Evolutionary conservation across 495 filamentous ascomycete genomes (phyloP).

Genomic region (Penicillium arizonense): DNA sequence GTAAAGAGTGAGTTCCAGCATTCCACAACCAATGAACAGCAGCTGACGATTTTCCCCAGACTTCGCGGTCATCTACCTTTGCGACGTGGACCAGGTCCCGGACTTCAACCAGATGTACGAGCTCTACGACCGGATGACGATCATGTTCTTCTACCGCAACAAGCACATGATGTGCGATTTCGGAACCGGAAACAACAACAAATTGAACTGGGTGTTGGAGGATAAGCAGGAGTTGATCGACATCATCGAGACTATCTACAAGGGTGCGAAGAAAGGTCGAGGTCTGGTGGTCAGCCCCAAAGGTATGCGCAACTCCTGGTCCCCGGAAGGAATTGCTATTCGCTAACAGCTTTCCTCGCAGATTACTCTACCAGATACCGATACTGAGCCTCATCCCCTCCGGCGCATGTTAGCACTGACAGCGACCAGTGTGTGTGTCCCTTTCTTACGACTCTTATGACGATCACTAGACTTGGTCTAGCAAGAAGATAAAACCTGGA

Average conservation of each 20-base stretch:
- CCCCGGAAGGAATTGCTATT: not conserved
- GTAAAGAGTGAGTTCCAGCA: slow-evolving; percentile 40
- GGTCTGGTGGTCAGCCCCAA: slow-evolving; percentile 97
- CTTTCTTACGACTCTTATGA: slow-evolving; percentile 21
- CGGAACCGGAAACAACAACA: slow-evolving; percentile 98
- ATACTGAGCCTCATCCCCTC: slow-evolving; percentile 49
- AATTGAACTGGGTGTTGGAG: slow-evolving; percentile 94
- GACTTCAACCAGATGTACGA: slow-evolving; percentile 98
- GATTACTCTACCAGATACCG: slow-evolving; percentile 85
- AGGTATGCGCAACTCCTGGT: slow-evolving; percentile 34
- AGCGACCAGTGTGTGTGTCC: not conserved
- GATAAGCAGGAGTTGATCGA: slow-evolving; percentile 99
- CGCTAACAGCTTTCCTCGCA: slow-evolving; percentile 24
- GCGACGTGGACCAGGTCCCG: slow-evolving; percentile 92
- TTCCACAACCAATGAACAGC: not conserved
- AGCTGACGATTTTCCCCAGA: slow-evolving; percentile 17
- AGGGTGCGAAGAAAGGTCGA: slow-evolving; percentile 93
- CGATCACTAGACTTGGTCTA: slow-evolving; percentile 5
- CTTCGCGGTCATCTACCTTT: slow-evolving; percentile 88
- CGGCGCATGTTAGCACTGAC: slow-evolving; percentile 1
- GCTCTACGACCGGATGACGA: slow-evolving; percentile 68
- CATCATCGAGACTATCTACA: slow-evolving; percentile 97
- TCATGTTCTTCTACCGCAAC: slow-evolving; percentile 96
- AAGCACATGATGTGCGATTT: slow-evolving; percentile 99
- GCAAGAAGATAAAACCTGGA: slow-evolving; percentile 3